Evolutionary conservation across 2,329 filamentous ascomycete species (phyloP).

Genomic region (Xylariaceae sp.): DNA sequence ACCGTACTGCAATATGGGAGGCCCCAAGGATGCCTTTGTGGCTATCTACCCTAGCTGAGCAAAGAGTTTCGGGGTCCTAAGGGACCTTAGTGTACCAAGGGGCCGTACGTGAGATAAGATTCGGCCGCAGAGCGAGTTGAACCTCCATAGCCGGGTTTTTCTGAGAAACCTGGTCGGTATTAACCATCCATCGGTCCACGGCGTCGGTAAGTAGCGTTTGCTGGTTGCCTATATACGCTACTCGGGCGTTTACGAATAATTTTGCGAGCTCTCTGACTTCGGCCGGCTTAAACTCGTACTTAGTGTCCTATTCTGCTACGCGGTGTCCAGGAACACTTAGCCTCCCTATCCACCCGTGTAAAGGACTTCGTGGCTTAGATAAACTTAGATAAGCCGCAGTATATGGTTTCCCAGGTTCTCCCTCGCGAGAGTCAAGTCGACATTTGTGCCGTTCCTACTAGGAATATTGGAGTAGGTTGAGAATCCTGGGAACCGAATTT

Average conservation of each 20-base stretch:
- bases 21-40: too few relatives aligned
- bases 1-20: too few relatives aligned
- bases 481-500: too few relatives aligned
- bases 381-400: not conserved
- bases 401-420: not conserved
- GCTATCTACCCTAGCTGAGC: too few relatives aligned
- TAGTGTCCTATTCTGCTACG: not conserved
- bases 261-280: not conserved
- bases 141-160: not conserved
- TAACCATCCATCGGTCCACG: not conserved
- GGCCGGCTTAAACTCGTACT: not conserved
- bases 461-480: too few relatives aligned
- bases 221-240: not conserved
- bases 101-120: too few relatives aligned
- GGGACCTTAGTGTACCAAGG: too few relatives aligned
- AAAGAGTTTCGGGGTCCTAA: too few relatives aligned
- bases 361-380: not conserved
- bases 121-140: not conserved
- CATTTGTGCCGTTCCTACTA: too few relatives aligned
- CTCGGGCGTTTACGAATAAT: not conserved
- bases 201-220: not conserved
- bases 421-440: not conserved
- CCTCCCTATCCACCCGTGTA: not conserved
- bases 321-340: slow-evolving; percentile 1
- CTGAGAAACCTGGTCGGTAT: not conserved